Conservation (phyloP, 2,329 filamentous ascomycete species). For the Ophiostoma fasciatum region DNA sequence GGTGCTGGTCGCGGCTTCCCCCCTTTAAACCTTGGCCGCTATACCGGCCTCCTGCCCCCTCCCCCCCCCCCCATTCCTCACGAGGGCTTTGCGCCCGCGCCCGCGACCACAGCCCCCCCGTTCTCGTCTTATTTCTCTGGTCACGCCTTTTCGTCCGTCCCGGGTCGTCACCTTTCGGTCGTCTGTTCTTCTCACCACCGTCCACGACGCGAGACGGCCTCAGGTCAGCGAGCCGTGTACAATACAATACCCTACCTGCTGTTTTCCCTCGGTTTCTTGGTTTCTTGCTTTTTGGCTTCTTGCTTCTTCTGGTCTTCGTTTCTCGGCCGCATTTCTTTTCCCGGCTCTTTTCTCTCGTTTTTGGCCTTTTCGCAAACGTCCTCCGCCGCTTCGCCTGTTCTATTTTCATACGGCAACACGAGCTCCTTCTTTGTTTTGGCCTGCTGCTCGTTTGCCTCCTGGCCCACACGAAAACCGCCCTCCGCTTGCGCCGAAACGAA, state of each 20-base stretch:
- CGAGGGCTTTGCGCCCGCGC: constrained; percentile 3
- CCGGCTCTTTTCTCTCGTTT: background rate
- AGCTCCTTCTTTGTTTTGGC: background rate
- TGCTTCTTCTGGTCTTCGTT: background rate
- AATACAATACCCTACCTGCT: too few relatives aligned
- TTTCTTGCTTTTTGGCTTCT: background rate
- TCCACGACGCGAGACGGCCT: too few relatives aligned
- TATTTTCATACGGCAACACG: too few relatives aligned
- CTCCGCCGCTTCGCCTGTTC: background rate
- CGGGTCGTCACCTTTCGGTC: background rate
- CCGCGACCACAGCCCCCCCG: constrained; percentile 2
- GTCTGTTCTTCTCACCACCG: background rate
- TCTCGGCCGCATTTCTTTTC: background rate
- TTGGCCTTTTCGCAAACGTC: background rate
- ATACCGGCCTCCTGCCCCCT: too few relatives aligned
- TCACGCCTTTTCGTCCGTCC: background rate
- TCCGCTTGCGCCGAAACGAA: background rate
- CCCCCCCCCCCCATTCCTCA: constrained; percentile 4
- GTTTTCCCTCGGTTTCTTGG: background rate
- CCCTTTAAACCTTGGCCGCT: too few relatives aligned
- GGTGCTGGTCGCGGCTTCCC: background rate
- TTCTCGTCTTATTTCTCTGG: background rate
- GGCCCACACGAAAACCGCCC: background rate
- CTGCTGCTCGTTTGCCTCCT: background rate
- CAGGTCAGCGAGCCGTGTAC: too few relatives aligned